Percentiles rank a stretch among this genome's conserved stretches.
Conservation (phyloP, 2,329 filamentous ascomycete genomes). For the Aspergillus fructus region DNA sequence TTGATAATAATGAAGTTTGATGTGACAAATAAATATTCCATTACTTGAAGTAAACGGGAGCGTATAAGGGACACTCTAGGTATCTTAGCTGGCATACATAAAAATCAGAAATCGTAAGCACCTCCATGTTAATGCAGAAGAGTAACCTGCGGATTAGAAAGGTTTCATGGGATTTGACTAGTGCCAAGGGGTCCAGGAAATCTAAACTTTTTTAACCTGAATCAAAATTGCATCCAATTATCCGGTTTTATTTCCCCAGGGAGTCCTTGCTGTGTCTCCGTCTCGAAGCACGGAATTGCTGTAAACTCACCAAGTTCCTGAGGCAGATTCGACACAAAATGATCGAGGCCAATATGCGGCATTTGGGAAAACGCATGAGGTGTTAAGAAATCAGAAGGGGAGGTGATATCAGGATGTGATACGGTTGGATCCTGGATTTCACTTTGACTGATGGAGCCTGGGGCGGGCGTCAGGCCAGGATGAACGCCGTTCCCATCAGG, state of each 20-base stretch:
- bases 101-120: constrained; percentile 1
- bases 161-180: too few species aligned
- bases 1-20: neutral
- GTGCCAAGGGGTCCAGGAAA: too few species aligned
- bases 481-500: constrained; percentile 10
- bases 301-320: constrained; percentile 42
- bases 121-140: neutral
- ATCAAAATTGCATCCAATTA: constrained; percentile 36
- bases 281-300: constrained; percentile 41
- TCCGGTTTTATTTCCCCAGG: constrained; percentile 30
- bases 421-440: constrained; percentile 23
- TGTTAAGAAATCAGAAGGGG: constrained; percentile 28
- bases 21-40: neutral
- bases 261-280: constrained; percentile 27
- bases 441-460: constrained; percentile 16
- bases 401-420: constrained; percentile 20
- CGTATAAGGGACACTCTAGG: neutral
- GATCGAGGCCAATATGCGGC: constrained; percentile 38
- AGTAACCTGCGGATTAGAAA: neutral
- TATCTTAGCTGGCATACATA: neutral
- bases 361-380: constrained; percentile 31
- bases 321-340: constrained; percentile 42
- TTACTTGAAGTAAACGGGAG: neutral
- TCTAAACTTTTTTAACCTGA: neutral
- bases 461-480: constrained; percentile 24